Evolutionary conservation across 2,329 filamentous ascomycete species (phyloP).

Genomic region (Fusarium sp.): DNA sequence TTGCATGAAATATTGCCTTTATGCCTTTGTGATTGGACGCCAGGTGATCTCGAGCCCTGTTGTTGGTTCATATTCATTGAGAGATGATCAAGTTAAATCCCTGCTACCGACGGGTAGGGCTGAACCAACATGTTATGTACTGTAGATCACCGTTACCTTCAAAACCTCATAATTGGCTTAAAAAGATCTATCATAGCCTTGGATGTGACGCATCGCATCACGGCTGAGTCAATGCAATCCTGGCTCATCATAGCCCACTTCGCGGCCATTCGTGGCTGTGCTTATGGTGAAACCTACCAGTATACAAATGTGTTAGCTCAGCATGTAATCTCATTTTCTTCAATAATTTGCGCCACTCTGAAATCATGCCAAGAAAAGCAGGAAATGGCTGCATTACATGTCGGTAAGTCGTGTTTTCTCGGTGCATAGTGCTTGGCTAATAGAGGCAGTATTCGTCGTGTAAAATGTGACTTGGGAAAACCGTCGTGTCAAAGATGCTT

Average conservation of each 20-base stretch:
- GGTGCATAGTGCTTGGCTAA: not conserved
- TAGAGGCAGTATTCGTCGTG: conserved; percentile 50
- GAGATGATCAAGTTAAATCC: not conserved
- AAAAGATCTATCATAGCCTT: not conserved
- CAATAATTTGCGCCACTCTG: not conserved
- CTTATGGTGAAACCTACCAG: not conserved
- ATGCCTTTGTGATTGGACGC: not conserved
- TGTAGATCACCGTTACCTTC: not conserved
- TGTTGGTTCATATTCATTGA: too few relatives aligned
- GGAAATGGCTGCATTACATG: conserved; percentile 46
- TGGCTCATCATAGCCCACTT: not conserved
- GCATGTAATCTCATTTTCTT: not conserved
- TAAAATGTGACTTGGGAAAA: conserved; percentile 53
- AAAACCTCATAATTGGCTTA: not conserved
- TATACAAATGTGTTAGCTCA: not conserved
- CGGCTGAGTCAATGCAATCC: not conserved
- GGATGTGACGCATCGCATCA: not conserved
- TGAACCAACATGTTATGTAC: not conserved
- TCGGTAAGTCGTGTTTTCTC: conserved; percentile 27
- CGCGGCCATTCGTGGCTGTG: conserved; percentile 23
- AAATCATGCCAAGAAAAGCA: conserved; percentile 41
- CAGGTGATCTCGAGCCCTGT: not conserved
- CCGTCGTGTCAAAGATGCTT: conserved; percentile 48
- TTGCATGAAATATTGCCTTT: not conserved
- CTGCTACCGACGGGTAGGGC: not conserved